A percentile compares a stretch with the other conserved stretches of the same genome.
Conservation (phyloP, 345 rosid species). For the Eucalyptus brandiana region DNA sequence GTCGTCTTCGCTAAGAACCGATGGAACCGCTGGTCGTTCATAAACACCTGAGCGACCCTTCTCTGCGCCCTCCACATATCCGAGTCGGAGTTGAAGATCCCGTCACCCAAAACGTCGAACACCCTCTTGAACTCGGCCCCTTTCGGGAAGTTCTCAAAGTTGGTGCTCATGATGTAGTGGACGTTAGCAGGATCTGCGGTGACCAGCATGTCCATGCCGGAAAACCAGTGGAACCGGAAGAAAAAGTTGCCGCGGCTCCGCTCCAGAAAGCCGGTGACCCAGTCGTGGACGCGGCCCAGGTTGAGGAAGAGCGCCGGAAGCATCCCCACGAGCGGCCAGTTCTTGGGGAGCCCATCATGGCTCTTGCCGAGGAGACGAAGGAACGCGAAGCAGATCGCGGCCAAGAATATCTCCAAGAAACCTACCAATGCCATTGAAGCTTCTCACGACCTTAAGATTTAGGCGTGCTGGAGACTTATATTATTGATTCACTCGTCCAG, state of each 20-base stretch:
- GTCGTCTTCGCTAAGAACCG: slow-evolving; percentile 3
- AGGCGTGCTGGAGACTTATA: neutral
- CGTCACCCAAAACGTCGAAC: slow-evolving; percentile 45
- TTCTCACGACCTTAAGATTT: neutral
- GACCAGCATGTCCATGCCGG: too few relatives aligned
- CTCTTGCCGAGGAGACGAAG: neutral
- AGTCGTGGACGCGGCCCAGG: slow-evolving; percentile 19
- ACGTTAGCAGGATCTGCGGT: slow-evolving; percentile 33
- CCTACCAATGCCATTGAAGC: neutral
- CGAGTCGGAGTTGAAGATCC: slow-evolving; percentile 29
- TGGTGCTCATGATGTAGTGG: slow-evolving; percentile 34
- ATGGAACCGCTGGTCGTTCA: slow-evolving; percentile 13
- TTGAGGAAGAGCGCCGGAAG: slow-evolving; percentile 16
- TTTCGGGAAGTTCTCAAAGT: too few relatives aligned
- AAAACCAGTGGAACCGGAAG: slow-evolving; percentile 20
- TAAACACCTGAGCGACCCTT: slow-evolving; percentile 11
- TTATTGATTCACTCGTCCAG: neutral
- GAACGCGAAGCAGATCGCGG: slow-evolving; percentile 16
- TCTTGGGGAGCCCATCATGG: slow-evolving; percentile 1
- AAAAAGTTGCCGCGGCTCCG: slow-evolving; percentile 1
- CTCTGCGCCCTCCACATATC: slow-evolving; percentile 38
- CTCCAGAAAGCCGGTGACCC: slow-evolving; percentile 1
- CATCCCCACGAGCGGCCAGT: slow-evolving; percentile 55
- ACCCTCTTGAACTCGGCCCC: slow-evolving; percentile 12
- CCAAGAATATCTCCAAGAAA: slow-evolving; percentile 13